These are phyloP conservation scores for Takashimella tepidaria DNA, from an alignment of 1,284 basidiomycete species.

Conservation along the genomic window DNA sequence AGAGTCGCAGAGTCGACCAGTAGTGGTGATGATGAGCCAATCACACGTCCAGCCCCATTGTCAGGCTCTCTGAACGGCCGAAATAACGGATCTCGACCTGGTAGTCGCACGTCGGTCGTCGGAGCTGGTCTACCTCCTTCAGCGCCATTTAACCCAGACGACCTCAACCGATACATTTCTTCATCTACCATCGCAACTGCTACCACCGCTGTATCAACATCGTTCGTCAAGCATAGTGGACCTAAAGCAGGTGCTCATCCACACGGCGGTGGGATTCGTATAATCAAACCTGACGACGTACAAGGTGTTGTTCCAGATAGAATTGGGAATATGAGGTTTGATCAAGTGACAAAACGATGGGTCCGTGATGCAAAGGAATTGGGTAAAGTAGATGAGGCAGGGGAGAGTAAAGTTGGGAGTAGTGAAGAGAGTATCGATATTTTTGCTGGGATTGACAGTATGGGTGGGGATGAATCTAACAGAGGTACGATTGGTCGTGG, in stretches of 20 bases:
- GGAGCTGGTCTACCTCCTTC: constrained; percentile 10
- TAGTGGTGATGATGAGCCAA: not conserved
- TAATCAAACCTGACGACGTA: constrained; percentile 72
- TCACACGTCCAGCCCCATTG: not conserved
- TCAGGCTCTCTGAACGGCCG: not conserved
- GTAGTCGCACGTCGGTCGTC: constrained; percentile 3
- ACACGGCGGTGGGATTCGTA: constrained; percentile 34
- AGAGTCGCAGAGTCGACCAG: constrained; percentile 5
- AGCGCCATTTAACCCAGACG: constrained; percentile 49
- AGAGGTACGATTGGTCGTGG: not conserved
- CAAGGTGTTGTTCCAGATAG: constrained; percentile 58
- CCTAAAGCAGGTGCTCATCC: constrained; percentile 46
- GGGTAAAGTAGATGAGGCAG: constrained; percentile 39
- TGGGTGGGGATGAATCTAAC: constrained; percentile 39
- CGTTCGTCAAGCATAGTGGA: constrained; percentile 77
- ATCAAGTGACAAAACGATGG: constrained; percentile 75
- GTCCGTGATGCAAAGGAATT: constrained; percentile 55
- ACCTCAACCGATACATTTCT: constrained; percentile 79
- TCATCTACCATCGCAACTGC: constrained; percentile 54
- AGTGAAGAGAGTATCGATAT: constrained; percentile 68
- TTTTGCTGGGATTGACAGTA: constrained; percentile 78
- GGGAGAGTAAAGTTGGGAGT: constrained; percentile 40
- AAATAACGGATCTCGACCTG: not conserved
- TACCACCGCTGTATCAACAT: constrained; percentile 65
- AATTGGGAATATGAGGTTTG: constrained; percentile 81